These are phyloP conservation scores for Fusarium sp. DNA, from an alignment of 2,329 filamentous ascomycete genomes.

Conservation along the genomic window DNA sequence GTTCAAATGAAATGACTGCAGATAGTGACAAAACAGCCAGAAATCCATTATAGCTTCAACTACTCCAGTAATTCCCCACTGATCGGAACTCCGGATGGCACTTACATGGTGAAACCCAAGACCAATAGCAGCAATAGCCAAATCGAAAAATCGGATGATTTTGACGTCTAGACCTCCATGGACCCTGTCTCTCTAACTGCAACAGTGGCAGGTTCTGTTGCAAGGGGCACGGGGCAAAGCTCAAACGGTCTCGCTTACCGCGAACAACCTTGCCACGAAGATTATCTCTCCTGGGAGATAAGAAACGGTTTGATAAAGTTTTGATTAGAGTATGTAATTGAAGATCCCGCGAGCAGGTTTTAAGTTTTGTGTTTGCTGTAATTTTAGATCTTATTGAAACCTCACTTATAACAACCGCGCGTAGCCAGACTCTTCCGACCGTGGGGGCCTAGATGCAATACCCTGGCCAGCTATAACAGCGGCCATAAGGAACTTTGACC, in stretches of 20 bases:
- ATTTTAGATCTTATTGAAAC: neutral
- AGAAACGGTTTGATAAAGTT: neutral
- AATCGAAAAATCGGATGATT: neutral
- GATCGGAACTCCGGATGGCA: neutral
- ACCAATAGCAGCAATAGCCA: neutral
- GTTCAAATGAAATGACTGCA: too few relatives aligned
- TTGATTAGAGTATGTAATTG: neutral
- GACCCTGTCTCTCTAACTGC: slow-evolving; percentile 1
- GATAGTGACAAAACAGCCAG: too few relatives aligned
- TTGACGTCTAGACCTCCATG: neutral
- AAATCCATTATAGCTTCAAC: neutral
- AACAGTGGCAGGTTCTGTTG: slow-evolving; percentile 5
- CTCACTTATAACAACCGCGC: neutral
- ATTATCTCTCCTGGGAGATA: neutral
- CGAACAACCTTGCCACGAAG: neutral
- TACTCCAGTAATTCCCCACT: neutral
- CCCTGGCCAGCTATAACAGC: neutral
- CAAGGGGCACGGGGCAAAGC: slow-evolving; percentile 6
- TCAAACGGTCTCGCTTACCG: slow-evolving; percentile 14
- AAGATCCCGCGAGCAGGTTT: too few relatives aligned
- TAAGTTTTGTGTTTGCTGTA: neutral
- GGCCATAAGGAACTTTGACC: neutral
- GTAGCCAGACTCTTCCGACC: neutral
- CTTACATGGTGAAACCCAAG: neutral
- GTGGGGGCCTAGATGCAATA: neutral